These are phyloP conservation scores for Caryocar brasiliense DNA, from an alignment of 441 rosid species.

Conservation along the genomic window DNA sequence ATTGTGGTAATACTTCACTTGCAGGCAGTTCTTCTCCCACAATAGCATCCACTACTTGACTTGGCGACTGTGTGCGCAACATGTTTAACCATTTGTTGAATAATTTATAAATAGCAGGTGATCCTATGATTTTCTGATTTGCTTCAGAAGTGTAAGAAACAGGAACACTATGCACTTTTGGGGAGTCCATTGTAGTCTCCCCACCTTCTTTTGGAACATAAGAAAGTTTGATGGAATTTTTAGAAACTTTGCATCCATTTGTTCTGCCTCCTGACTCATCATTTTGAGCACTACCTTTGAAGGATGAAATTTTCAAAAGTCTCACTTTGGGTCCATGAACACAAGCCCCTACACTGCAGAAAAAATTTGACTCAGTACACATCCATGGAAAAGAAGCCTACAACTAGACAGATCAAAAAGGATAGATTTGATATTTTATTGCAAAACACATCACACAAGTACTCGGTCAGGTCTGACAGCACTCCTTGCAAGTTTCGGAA, in stretches of 20 bases:
- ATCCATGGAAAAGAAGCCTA: too few species aligned
- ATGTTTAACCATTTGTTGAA: slow-evolving; percentile 77
- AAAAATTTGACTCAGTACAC: slow-evolving; percentile 16
- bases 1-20: slow-evolving; percentile 23
- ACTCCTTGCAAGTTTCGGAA: too few species aligned
- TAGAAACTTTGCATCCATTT: slow-evolving; percentile 43
- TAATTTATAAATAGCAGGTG: slow-evolving; percentile 65
- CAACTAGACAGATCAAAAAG: too few species aligned
- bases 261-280: slow-evolving; percentile 49
- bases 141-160: slow-evolving; percentile 55
- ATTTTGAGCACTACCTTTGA: slow-evolving; percentile 60
- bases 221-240: slow-evolving; percentile 52
- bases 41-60: slow-evolving; percentile 41
- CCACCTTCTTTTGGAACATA: slow-evolving; percentile 62
- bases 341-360: slow-evolving; percentile 55
- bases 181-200: slow-evolving; percentile 40
- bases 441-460: too few species aligned
- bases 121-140: slow-evolving; percentile 42
- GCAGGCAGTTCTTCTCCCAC: slow-evolving; percentile 39
- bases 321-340: slow-evolving; percentile 36
- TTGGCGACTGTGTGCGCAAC: slow-evolving; percentile 45
- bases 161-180: slow-evolving; percentile 47
- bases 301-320: slow-evolving; percentile 55
- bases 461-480: too few species aligned
- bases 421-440: too few species aligned